Evolutionary conservation across 1,284 basidiomycete species (phyloP).

Genomic region (Coniferiporia sulphurascens): DNA sequence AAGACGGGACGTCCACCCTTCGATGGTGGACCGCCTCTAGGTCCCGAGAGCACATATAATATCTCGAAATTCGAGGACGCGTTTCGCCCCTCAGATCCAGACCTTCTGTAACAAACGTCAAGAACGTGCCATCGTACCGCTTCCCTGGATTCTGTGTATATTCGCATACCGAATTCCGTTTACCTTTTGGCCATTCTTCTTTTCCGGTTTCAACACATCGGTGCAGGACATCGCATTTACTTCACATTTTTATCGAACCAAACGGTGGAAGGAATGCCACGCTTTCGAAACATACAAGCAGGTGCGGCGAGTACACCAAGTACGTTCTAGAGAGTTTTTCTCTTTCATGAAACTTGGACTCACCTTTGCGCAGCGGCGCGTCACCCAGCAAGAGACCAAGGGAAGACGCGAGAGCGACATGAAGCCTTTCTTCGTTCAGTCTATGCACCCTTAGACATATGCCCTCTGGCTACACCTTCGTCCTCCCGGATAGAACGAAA

Average conservation of each 20-base stretch:
- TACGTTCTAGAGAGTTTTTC: background rate
- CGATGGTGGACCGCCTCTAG: too few species aligned
- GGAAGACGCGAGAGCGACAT: background rate
- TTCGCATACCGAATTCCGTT: background rate
- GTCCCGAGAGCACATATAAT: too few species aligned
- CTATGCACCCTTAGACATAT: background rate
- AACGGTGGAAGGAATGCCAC: background rate
- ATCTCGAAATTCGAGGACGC: too few species aligned
- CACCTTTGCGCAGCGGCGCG: background rate
- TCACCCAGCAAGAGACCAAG: background rate
- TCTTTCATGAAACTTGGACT: background rate
- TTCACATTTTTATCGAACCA: background rate
- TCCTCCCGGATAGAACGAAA: too few species aligned
- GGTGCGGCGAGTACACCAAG: background rate
- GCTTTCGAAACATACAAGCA: background rate
- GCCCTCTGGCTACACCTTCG: background rate
- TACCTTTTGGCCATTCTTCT: background rate
- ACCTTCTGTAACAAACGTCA: too few species aligned
- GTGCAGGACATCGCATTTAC: background rate
- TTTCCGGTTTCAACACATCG: background rate
- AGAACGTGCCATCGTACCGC: too few species aligned
- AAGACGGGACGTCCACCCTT: background rate
- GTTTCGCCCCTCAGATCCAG: too few species aligned
- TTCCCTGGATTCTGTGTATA: background rate
- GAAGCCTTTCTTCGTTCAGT: background rate